These are phyloP conservation scores for Globisporangium cystogenes DNA, from an alignment of 352 stramenopile genomes.

Conservation along the genomic window DNA sequence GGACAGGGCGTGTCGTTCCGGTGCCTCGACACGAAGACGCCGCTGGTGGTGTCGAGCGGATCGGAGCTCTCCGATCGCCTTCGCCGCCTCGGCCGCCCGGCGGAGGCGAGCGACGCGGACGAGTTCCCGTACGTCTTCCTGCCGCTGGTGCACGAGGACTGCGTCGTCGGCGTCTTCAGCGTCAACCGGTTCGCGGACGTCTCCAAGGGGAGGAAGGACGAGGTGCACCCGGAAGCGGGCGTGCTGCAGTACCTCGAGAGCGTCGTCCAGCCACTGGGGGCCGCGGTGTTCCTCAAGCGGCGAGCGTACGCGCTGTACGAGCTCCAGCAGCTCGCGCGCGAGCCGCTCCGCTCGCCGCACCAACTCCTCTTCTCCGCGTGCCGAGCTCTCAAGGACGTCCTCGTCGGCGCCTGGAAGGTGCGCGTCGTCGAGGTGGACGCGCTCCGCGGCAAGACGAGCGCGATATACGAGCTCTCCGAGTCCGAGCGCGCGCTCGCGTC, in stretches of 20 bases:
- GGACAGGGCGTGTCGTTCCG: constrained; percentile 50
- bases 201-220: constrained; percentile 47
- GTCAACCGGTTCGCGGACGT: constrained; percentile 51
- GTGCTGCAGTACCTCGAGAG: constrained; percentile 44
- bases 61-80: constrained; percentile 31
- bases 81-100: constrained; percentile 15
- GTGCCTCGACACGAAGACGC: constrained; percentile 36
- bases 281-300: constrained; percentile 58
- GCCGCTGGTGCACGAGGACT: constrained; percentile 64
- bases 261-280: constrained; percentile 33
- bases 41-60: constrained; percentile 28
- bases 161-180: constrained; percentile 48
- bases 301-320: constrained; percentile 42
- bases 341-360: constrained; percentile 46
- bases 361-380: constrained; percentile 46
- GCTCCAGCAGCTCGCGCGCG: constrained; percentile 24
- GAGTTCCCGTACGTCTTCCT: constrained; percentile 57
- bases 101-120: background rate
- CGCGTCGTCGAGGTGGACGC: constrained; percentile 53
- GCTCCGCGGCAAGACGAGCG: constrained; percentile 31
- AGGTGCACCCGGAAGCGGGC: constrained; percentile 57
- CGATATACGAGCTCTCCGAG: constrained; percentile 57
- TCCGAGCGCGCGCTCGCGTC: constrained; percentile 15
- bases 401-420: constrained; percentile 54
- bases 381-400: constrained; percentile 29